These are phyloP conservation scores for Rhodotorula kratochvilovae DNA, from an alignment of 768 basidiomycete species.

Conservation along the genomic window DNA sequence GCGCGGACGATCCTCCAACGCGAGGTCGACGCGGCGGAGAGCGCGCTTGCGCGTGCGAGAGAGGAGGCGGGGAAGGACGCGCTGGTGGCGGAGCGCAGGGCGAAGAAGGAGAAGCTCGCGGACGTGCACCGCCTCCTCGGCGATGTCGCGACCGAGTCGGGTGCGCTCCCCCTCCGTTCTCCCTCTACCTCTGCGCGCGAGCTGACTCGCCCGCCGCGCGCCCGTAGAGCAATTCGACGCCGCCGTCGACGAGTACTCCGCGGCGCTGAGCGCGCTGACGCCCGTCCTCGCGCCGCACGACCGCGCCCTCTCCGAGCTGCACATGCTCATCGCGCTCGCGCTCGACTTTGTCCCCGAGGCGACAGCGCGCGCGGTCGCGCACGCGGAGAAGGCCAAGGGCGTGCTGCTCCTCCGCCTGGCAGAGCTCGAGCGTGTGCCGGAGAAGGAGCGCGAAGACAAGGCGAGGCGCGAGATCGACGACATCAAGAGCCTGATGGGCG, in stretches of 20 bases:
- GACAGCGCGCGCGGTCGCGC: slow-evolving; percentile 18
- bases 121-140: slow-evolving; percentile 86
- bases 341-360: slow-evolving; percentile 36
- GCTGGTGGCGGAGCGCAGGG: slow-evolving; percentile 49
- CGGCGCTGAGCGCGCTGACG: slow-evolving; percentile 27
- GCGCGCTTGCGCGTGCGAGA: background rate
- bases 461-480: slow-evolving; percentile 25
- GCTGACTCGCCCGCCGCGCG: background rate
- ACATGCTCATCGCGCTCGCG: slow-evolving; percentile 40
- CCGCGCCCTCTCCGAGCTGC: slow-evolving; percentile 40
- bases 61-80: slow-evolving; percentile 54
- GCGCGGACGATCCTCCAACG: slow-evolving; percentile 81
- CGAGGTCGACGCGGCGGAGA: slow-evolving; percentile 54
- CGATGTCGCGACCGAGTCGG: slow-evolving; percentile 94
- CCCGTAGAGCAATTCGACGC: slow-evolving; percentile 37
- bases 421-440: slow-evolving; percentile 9
- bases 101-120: slow-evolving; percentile 70
- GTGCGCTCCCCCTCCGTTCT: slow-evolving; percentile 53
- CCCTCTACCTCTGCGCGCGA: background rate
- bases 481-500: slow-evolving; percentile 29
- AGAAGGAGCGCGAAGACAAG: slow-evolving; percentile 8
- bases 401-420: slow-evolving; percentile 16
- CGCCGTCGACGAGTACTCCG: slow-evolving; percentile 39
- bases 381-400: slow-evolving; percentile 36
- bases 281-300: slow-evolving; percentile 29